Evolutionary conservation across 768 basidiomycete genomes (phyloP).

Genomic region (Russula virescens): DNA sequence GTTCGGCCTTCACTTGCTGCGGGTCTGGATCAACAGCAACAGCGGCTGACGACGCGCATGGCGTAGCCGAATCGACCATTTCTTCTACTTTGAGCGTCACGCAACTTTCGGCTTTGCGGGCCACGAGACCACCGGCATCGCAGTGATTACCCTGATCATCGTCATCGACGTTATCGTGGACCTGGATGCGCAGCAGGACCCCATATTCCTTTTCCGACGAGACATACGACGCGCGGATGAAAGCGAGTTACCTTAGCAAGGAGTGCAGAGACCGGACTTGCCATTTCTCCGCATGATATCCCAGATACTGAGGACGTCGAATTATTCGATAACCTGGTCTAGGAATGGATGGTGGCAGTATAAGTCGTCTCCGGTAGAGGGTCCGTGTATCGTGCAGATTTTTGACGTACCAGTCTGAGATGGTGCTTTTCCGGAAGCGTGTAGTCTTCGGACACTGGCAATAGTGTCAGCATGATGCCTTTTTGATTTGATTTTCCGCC

Average conservation of each 20-base stretch:
- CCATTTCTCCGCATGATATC: slow-evolving; percentile 47
- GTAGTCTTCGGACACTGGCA: slow-evolving; percentile 54
- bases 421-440: slow-evolving; percentile 53
- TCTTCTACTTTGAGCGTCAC: background rate
- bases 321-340: slow-evolving; percentile 75
- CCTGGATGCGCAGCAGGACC: slow-evolving; percentile 15
- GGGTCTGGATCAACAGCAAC: background rate
- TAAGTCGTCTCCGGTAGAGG: background rate
- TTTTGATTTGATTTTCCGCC: background rate
- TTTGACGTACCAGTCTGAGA: slow-evolving; percentile 57
- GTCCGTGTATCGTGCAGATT: background rate
- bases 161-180: background rate
- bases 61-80: background rate
- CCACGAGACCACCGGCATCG: background rate
- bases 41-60: background rate
- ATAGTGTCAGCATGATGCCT: slow-evolving; percentile 53
- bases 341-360: background rate
- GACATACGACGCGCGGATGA: slow-evolving; percentile 65
- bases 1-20: background rate
- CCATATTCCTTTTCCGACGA: slow-evolving; percentile 74
- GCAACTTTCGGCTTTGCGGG: background rate
- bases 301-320: slow-evolving; percentile 61
- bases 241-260: slow-evolving; percentile 52
- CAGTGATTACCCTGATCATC: background rate
- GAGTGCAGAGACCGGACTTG: slow-evolving; percentile 48